phyloP scores from a whole-genome alignment of 2,329 filamentous ascomycete species.

The Beauveria scarabaeidicola region DNA sequence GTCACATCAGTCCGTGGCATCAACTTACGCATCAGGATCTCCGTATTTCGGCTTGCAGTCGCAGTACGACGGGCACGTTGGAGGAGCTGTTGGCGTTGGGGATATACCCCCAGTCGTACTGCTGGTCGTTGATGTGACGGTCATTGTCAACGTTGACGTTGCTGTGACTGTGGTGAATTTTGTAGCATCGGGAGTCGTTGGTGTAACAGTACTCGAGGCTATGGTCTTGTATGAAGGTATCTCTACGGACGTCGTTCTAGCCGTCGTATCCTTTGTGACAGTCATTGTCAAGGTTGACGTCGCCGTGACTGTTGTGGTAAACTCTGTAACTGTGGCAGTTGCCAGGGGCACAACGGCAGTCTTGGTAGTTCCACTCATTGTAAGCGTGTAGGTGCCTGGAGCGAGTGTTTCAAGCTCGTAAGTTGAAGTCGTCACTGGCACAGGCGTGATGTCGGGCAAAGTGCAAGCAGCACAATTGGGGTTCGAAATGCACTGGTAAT shows the following conservation, averaged over 20 bases:
- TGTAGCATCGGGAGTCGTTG: neutral
- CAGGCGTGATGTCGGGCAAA: neutral
- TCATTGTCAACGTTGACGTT: neutral
- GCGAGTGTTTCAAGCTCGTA: conserved; percentile 2
- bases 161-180: neutral
- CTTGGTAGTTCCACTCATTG: neutral
- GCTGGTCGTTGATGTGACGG: neutral
- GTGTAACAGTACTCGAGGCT: neutral
- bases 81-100: neutral
- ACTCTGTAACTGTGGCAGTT: neutral
- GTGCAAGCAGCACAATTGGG: conserved; percentile 3
- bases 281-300: neutral
- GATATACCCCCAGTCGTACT: neutral
- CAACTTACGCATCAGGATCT: conserved; percentile 4
- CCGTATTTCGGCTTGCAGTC: conserved; percentile 8
- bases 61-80: conserved; percentile 7
- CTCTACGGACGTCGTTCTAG: neutral
- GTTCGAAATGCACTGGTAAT: conserved; percentile 11
- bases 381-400: conserved; percentile 5
- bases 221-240: neutral
- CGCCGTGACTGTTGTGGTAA: neutral
- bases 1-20: neutral
- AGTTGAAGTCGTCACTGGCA: neutral
- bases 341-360: conserved; percentile 5
- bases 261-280: neutral